These are phyloP conservation scores for Leishmania mexicana DNA, from an alignment of 208 protist species.

Conservation along the genomic window DNA sequence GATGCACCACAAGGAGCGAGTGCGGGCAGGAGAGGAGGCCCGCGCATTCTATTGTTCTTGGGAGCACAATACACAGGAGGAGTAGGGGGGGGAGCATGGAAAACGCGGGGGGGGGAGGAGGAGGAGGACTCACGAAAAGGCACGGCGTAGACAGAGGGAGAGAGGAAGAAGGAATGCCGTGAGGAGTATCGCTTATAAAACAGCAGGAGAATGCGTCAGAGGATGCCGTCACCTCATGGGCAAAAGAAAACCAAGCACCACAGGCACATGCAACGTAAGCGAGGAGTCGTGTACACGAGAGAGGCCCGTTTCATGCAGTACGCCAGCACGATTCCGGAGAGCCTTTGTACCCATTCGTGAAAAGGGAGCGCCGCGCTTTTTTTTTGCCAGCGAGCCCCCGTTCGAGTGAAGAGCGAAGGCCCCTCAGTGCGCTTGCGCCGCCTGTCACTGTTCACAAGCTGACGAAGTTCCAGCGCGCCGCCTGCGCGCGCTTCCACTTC, in stretches of 20 bases:
- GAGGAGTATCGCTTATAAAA: background rate
- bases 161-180: background rate
- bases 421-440: background rate
- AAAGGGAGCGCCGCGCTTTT: background rate
- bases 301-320: background rate
- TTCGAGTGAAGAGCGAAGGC: background rate
- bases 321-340: too few species aligned
- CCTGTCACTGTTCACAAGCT: background rate
- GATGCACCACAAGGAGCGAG: background rate
- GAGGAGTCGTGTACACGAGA: too few species aligned
- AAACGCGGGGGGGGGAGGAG: too few species aligned
- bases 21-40: background rate
- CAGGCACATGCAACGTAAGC: too few species aligned
- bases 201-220: background rate
- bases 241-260: background rate
- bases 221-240: background rate
- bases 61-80: background rate
- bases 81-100: background rate
- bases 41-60: background rate
- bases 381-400: too few species aligned
- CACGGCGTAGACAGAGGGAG: background rate
- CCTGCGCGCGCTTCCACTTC: background rate
- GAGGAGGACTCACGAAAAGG: too few species aligned
- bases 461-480: background rate
- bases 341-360: background rate